These are phyloP conservation scores for Ogataea pilisensis DNA, from an alignment of 805 yeast species.

Conservation along the genomic window DNA sequence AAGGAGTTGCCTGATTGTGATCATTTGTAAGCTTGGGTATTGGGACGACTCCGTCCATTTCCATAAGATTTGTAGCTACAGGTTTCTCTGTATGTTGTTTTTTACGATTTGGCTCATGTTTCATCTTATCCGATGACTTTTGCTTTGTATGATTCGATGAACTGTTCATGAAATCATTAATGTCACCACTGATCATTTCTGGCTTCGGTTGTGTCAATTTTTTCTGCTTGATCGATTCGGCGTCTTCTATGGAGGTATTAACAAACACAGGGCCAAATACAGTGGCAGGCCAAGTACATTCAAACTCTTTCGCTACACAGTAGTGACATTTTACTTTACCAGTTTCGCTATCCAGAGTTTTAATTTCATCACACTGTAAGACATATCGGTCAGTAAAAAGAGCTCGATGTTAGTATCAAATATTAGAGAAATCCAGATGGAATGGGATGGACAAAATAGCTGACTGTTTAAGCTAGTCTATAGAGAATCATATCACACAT, in stretches of 20 bases:
- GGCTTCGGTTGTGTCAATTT: conserved; percentile 4
- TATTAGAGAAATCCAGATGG: no score
- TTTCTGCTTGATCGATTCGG: conserved; percentile 5
- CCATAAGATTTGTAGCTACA: not conserved
- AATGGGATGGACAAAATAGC: no score
- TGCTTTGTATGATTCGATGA: not conserved
- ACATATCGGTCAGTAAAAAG: no score
- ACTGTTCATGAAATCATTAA: not conserved
- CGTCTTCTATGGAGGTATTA: conserved; percentile 7
- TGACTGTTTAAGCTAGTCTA: no score
- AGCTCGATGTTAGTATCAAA: not conserved
- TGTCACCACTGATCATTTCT: not conserved
- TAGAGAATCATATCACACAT: not conserved
- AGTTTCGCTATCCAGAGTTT: conserved; percentile 4
- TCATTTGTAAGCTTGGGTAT: not conserved
- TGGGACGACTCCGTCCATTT: not conserved
- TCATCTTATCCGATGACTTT: no score
- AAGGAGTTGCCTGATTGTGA: not conserved
- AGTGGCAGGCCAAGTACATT: conserved; percentile 10
- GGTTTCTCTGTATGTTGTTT: no score
- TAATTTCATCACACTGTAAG: conserved; percentile 10
- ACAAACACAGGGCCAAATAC: conserved; percentile 9
- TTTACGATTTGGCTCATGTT: no score
- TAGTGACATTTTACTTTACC: conserved; percentile 8
- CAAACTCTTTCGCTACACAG: conserved; percentile 4